Base-by-base conservation (phyloP, 176 grass and related monocot genomes). In the Juncus inflexus region DNA sequence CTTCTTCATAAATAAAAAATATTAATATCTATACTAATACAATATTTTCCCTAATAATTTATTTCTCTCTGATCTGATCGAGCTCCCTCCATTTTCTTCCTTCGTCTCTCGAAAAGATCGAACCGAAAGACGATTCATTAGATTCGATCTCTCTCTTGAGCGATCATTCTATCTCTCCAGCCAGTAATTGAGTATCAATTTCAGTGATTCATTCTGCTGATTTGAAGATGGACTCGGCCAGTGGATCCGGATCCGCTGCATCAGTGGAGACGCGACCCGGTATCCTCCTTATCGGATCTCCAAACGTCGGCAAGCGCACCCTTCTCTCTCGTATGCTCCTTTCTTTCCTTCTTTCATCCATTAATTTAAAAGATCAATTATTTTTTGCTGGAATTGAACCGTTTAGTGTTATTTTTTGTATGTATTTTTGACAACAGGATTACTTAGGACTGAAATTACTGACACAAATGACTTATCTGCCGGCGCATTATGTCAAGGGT, bases 301-400 rank as follows among this genome's bases (percentile, higher is more conserved):
- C 75, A 8, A 87, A 84, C 38, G 94, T 90, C 61, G 94, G 94
- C 70, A 99, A 99, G 78, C 89, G 88, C 45, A 99, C 85, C 37
- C 76, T 99, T 60, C 83, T 99, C 67, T 92, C 83, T 28, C 78
- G 83, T 99, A 54, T 86, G 85, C 71, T 80, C 73, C 58, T 77
- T 50, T 41, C 9, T 40, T 42, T 41, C 9, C 35, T 42, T 60
- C n/a, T 55, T 58, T 66, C 51, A 15, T 38, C 5, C 9, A 0
- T 28, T 19, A 12, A 13, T 19, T 52, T 58, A 28, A 28, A 28
- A 28, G 19, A 28, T 28, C 19, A 28, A 28, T 28, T 28, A 28
- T 28, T 28, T 28, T 28, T 28, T 28, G 19, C 19, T 28, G 19
- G 19, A 28, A 28, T 28, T 28, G 19, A 28, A 28, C 19, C 19